Conservation (phyloP, 345 rosid genomes). For the Eucalyptus sp. region DNA sequence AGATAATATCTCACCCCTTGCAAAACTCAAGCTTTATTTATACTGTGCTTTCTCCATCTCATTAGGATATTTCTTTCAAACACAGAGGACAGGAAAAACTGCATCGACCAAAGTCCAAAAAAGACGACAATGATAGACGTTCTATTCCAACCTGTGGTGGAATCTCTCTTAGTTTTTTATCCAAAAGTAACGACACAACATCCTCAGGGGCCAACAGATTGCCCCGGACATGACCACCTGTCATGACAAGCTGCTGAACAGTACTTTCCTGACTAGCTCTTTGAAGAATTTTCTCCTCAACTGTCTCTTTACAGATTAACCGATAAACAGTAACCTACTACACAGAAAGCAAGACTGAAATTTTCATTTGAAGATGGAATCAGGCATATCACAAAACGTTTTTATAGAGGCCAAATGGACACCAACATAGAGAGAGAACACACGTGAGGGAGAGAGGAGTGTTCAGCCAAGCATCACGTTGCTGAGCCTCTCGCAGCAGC, state of each 20-base stretch:
- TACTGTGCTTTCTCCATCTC: background rate
- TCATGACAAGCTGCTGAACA: constrained; percentile 99
- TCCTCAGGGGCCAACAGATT: constrained; percentile 95
- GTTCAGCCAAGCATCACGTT: no score
- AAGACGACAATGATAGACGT: background rate
- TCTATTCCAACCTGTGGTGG: constrained; percentile 53
- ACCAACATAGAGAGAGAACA: background rate
- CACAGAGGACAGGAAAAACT: background rate
- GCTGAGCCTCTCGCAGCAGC: no score
- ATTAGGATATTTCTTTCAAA: background rate
- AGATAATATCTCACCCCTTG: background rate
- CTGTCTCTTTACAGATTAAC: constrained; percentile 95
- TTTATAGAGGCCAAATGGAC: background rate
- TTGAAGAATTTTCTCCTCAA: constrained; percentile 92
- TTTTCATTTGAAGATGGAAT: background rate
- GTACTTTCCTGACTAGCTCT: constrained; percentile 98
- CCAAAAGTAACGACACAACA: constrained; percentile 93
- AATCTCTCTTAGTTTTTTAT: constrained; percentile 72
- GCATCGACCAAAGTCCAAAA: background rate
- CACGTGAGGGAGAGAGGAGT: no score
- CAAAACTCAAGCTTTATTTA: background rate
- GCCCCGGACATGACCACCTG: constrained; percentile 98
- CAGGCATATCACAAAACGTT: background rate
- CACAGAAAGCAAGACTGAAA: background rate
- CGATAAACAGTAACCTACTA: constrained; percentile 89